Evolutionary conservation across 805 yeast genomes (phyloP).

Genomic region (Ogataea saltuana): DNA sequence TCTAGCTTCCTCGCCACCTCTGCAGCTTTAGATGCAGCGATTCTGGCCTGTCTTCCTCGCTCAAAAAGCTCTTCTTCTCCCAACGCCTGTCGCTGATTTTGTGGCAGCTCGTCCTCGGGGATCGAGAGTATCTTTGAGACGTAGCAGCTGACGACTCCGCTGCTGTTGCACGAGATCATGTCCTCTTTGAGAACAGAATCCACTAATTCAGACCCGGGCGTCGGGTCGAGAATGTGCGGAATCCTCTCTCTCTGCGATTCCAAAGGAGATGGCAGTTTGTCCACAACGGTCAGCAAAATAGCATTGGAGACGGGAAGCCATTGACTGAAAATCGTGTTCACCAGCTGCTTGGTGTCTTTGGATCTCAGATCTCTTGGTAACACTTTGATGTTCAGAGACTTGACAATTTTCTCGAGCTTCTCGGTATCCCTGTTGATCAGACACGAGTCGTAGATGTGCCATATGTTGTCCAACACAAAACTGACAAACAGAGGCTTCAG

Average conservation of each 20-base stretch:
- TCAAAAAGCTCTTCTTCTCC: constrained; percentile 61
- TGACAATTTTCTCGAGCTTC: constrained; percentile 71
- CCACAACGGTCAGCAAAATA: constrained; percentile 78
- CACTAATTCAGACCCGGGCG: constrained; percentile 51
- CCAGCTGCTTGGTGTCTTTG: constrained; percentile 66
- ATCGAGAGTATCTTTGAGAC: constrained; percentile 88
- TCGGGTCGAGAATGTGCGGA: constrained; percentile 61
- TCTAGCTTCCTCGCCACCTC: constrained; percentile 44
- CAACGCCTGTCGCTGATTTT: constrained; percentile 42
- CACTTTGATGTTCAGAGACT: constrained; percentile 66
- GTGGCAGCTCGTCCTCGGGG: constrained; percentile 79
- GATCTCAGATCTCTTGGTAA: constrained; percentile 76
- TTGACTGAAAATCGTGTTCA: constrained; percentile 75
- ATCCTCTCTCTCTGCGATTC: constrained; percentile 73
- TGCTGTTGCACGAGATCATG: constrained; percentile 66
- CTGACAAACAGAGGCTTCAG: constrained; percentile 85
- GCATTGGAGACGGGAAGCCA: constrained; percentile 95
- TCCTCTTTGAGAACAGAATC: constrained; percentile 51
- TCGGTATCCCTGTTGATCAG: constrained; percentile 65
- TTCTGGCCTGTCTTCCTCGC: constrained; percentile 63
- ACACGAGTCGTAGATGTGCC: constrained; percentile 84
- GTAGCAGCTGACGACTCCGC: constrained; percentile 70
- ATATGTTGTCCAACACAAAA: constrained; percentile 82
- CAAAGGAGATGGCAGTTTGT: constrained; percentile 80
- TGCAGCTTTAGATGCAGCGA: constrained; percentile 67